A percentile compares a stretch with the other conserved stretches of the same genome.
Conservation (phyloP, 2,329 filamentous ascomycete genomes). For the Colletotrichum caudatum region DNA sequence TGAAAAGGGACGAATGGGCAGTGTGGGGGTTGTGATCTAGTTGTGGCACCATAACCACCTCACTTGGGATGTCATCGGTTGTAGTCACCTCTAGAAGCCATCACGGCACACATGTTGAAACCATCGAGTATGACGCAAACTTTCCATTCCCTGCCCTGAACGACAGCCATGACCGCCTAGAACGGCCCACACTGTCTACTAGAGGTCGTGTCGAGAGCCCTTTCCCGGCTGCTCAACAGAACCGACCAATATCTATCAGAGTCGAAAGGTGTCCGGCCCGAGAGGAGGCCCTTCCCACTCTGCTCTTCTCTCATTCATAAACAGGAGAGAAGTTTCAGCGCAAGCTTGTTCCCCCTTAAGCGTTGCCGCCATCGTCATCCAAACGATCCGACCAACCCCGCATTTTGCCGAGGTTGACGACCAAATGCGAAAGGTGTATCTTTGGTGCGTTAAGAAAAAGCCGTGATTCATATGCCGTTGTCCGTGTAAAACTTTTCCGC, state of each 20-base stretch:
- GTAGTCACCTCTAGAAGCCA: background rate
- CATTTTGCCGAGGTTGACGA: slow-evolving; percentile 34
- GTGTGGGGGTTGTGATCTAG: background rate
- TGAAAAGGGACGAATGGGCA: background rate
- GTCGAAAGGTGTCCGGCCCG: slow-evolving; percentile 31
- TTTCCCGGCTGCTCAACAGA: slow-evolving; percentile 14
- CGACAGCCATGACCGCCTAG: slow-evolving; percentile 31
- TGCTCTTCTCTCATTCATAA: slow-evolving; percentile 21
- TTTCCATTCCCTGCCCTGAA: slow-evolving; percentile 43
- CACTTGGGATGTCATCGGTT: too few relatives aligned
- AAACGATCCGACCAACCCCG: slow-evolving; percentile 40
- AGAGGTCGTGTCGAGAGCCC: slow-evolving; percentile 24
- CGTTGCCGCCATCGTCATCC: slow-evolving; percentile 40
- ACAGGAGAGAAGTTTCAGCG: slow-evolving; percentile 28
- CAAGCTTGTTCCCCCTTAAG: slow-evolving; percentile 33
- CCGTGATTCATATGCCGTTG: slow-evolving; percentile 42
- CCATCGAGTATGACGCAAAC: slow-evolving; percentile 39
- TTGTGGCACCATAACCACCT: background rate
- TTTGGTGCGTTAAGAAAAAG: slow-evolving; percentile 42
- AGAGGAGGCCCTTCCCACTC: slow-evolving; percentile 32
- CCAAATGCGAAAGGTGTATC: slow-evolving; percentile 42
- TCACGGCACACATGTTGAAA: background rate
- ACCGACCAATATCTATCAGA: slow-evolving; percentile 39
- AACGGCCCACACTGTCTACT: slow-evolving; percentile 29
- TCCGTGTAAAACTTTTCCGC: slow-evolving; percentile 43